phyloP scores from a whole-genome alignment of 2,329 filamentous ascomycete species.

The Diaporthe capsici region DNA sequence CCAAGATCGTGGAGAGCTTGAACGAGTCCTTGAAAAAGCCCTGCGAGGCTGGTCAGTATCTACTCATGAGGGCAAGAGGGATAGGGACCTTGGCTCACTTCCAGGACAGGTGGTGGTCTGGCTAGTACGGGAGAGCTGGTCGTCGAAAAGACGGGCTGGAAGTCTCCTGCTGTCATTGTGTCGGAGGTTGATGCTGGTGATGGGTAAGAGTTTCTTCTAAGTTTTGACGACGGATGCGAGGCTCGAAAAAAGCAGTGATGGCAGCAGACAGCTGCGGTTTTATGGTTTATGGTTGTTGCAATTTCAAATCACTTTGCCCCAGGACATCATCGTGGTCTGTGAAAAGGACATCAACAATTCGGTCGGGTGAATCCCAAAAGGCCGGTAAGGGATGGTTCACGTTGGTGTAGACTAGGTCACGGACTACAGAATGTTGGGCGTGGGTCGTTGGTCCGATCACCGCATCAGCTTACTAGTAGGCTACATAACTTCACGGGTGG shows the following conservation, averaged over 20 bases:
- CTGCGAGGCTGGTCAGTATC: conserved; percentile 15
- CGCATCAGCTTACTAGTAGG: background rate
- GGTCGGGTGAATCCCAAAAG: background rate
- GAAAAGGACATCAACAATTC: no score
- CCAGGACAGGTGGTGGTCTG: background rate
- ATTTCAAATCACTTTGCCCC: background rate
- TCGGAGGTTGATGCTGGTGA: background rate
- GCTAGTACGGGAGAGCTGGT: background rate
- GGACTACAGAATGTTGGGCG: background rate
- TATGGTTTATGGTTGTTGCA: background rate
- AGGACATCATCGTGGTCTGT: background rate
- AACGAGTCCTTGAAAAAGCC: conserved; percentile 39
- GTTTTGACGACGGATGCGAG: no score
- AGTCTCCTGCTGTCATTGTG: conserved; percentile 34
- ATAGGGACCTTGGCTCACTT: background rate
- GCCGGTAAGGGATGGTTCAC: background rate
- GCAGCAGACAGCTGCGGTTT: background rate
- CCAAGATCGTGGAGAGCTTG: conserved; percentile 38
- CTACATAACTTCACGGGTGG: background rate
- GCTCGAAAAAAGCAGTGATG: background rate
- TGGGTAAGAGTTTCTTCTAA: background rate
- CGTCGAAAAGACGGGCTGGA: conserved; percentile 31
- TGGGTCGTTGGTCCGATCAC: background rate
- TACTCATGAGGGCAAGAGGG: background rate
- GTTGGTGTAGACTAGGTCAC: background rate